Percentiles rank a stretch among this genome's conserved stretches.
Conservation (phyloP, 1,284 basidiomycete genomes). For the Somion occarium region DNA sequence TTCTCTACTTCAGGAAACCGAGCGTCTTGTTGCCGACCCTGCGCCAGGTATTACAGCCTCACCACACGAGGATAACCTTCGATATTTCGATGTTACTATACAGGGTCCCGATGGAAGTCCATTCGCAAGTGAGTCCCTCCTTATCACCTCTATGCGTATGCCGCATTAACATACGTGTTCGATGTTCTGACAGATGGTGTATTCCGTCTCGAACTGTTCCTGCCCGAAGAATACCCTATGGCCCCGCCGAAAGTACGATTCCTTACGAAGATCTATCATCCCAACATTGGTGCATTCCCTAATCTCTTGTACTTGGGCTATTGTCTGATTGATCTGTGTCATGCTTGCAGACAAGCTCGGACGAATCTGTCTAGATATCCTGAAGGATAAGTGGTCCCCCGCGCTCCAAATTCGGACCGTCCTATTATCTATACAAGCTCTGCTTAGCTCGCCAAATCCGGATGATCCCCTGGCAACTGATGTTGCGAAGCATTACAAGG, state of each 20-base stretch:
- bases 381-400: conserved; percentile 99
- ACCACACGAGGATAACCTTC: conserved; percentile 96
- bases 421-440: conserved; percentile 92
- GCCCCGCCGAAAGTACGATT: conserved; percentile 98
- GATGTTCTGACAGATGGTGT: conserved; percentile 79
- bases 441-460: conserved; percentile 94
- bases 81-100: conserved; percentile 98
- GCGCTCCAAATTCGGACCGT: conserved; percentile 98
- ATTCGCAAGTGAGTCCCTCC: conserved; percentile 81
- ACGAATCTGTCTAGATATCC: conserved; percentile 95
- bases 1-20: conserved; percentile 74
- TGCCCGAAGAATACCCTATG: conserved; percentile 99
- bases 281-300: conserved; percentile 84
- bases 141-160: no score
- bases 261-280: conserved; percentile 99
- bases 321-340: conserved; percentile 4
- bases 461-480: conserved; percentile 99
- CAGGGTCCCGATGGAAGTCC: conserved; percentile 92
- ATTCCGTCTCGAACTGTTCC: conserved; percentile 94
- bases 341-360: conserved; percentile 84
- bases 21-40: conserved; percentile 92
- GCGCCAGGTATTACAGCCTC: conserved; percentile 92
- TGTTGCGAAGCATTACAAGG: conserved; percentile 98
- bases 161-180: no score
- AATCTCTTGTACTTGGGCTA: conserved; percentile 2